Conservation (phyloP, 352 stramenopile species). For the Phytophthora aleatoria region DNA sequence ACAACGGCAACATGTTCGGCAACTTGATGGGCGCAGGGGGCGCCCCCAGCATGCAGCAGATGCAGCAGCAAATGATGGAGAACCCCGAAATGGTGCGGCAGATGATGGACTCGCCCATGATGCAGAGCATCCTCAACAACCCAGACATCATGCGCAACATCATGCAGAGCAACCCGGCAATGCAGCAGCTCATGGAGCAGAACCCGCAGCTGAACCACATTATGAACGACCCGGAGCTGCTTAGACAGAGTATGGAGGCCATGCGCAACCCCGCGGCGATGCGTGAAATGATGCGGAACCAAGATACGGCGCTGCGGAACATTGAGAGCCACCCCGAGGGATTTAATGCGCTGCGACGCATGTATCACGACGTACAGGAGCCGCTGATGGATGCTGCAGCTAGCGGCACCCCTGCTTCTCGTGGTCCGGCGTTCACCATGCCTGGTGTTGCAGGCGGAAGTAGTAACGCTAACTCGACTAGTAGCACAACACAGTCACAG, state of each 20-base stretch:
- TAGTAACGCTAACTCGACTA: constrained; percentile 19
- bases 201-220: constrained; percentile 97
- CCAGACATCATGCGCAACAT: constrained; percentile 95
- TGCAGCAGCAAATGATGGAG: constrained; percentile 90
- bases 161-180: constrained; percentile 96
- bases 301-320: constrained; percentile 97
- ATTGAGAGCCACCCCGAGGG: constrained; percentile 97
- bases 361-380: constrained; percentile 96
- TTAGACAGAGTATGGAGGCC: constrained; percentile 96
- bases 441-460: constrained; percentile 68
- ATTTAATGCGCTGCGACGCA: constrained; percentile 95
- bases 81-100: constrained; percentile 90
- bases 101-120: constrained; percentile 91
- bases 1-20: constrained; percentile 60
- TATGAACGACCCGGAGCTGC: constrained; percentile 95
- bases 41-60: constrained; percentile 68
- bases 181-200: constrained; percentile 94
- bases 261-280: constrained; percentile 96
- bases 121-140: constrained; percentile 95
- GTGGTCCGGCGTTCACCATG: constrained; percentile 83
- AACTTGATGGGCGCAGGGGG: constrained; percentile 45
- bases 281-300: constrained; percentile 97
- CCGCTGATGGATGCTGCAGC: constrained; percentile 93
- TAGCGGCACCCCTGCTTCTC: constrained; percentile 48
- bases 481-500: constrained; percentile 28